These are phyloP conservation scores for Euphorbia tirucalli DNA, from an alignment of 345 rosid species.

Conservation along the genomic window DNA sequence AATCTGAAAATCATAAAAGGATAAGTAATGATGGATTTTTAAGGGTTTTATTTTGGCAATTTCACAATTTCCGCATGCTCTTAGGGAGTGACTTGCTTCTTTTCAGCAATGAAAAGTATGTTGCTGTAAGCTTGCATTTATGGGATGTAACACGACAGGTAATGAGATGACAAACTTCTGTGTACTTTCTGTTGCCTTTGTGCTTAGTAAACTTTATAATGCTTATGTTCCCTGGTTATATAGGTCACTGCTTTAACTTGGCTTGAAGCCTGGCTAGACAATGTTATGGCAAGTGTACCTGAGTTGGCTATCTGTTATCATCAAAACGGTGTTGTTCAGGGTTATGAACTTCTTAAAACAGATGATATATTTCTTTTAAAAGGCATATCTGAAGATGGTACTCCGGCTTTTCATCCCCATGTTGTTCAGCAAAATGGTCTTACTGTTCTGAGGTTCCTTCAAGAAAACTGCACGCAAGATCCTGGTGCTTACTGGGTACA, in stretches of 20 bases:
- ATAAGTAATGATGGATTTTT: conserved; percentile 67
- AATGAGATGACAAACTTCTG: conserved; percentile 13
- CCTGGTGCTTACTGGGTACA: conserved; percentile 97
- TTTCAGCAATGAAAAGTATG: conserved; percentile 88
- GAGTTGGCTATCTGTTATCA: conserved; percentile 98
- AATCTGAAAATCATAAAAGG: conserved; percentile 77
- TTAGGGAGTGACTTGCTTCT: conserved; percentile 92
- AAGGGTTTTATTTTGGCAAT: conserved; percentile 88
- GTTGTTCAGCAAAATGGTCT: conserved; percentile 96
- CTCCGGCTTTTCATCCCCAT: conserved; percentile 93
- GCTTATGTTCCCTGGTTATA: conserved; percentile 1
- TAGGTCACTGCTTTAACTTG: conserved; percentile 90
- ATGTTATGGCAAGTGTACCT: conserved; percentile 97
- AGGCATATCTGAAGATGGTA: conserved; percentile 90
- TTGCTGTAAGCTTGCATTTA: conserved; percentile 93
- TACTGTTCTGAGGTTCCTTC: conserved; percentile 87
- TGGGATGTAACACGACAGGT: conserved; percentile 89
- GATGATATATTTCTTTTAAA: conserved; percentile 83
- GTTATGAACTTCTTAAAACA: conserved; percentile 92
- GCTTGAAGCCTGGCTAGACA: conserved; percentile 99
- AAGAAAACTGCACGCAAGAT: conserved; percentile 92
- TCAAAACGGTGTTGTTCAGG: conserved; percentile 86
- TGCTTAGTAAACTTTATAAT: conserved; percentile 6
- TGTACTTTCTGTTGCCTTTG: conserved; percentile 5
- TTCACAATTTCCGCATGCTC: conserved; percentile 95